A percentile compares a stretch with the other conserved stretches of the same genome.
Evolutionary conservation across 768 basidiomycete genomes (phyloP).

Genomic region (Cystofilobasidium bisporidii): DNA sequence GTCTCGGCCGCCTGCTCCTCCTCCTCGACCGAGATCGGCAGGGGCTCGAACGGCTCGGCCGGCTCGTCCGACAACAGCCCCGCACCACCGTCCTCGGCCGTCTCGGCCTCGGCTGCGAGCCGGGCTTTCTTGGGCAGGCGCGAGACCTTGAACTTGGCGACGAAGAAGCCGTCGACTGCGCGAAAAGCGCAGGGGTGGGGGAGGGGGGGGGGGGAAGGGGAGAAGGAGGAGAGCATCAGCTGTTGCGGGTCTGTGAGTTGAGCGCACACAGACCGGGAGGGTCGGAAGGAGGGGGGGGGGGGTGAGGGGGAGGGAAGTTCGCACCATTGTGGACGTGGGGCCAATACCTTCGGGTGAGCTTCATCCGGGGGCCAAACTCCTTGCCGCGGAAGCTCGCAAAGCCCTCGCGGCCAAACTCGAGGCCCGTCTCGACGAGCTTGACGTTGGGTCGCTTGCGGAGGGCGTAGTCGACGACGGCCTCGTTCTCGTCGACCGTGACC

Average conservation of each 20-base stretch:
- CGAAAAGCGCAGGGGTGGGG: too few species aligned
- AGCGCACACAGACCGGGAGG: too few species aligned
- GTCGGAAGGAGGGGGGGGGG: background rate
- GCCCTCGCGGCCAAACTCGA: constrained; percentile 87
- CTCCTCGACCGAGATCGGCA: constrained; percentile 33
- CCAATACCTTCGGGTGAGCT: constrained; percentile 79
- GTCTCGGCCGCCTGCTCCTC: constrained; percentile 36
- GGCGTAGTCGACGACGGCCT: constrained; percentile 95
- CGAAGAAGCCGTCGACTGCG: constrained; percentile 88
- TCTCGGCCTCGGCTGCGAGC: constrained; percentile 37
- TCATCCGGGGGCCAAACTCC: constrained; percentile 67
- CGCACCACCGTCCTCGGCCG: constrained; percentile 35
- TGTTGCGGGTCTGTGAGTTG: too few species aligned
- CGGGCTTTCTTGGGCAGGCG: constrained; percentile 52
- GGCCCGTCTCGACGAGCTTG: constrained; percentile 80
- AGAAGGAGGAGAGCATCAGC: too few species aligned
- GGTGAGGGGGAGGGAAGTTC: too few species aligned
- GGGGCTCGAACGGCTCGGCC: constrained; percentile 32
- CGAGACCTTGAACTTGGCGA: constrained; percentile 95
- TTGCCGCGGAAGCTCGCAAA: constrained; percentile 86
- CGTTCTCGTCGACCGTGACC: constrained; percentile 96
- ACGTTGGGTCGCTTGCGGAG: constrained; percentile 86
- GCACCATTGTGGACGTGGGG: constrained; percentile 84
- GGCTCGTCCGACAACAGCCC: constrained; percentile 37
- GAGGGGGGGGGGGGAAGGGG: background rate